Evolutionary conservation across 306 rosid genomes (phyloP).

Genomic region (Prunus mume): DNA sequence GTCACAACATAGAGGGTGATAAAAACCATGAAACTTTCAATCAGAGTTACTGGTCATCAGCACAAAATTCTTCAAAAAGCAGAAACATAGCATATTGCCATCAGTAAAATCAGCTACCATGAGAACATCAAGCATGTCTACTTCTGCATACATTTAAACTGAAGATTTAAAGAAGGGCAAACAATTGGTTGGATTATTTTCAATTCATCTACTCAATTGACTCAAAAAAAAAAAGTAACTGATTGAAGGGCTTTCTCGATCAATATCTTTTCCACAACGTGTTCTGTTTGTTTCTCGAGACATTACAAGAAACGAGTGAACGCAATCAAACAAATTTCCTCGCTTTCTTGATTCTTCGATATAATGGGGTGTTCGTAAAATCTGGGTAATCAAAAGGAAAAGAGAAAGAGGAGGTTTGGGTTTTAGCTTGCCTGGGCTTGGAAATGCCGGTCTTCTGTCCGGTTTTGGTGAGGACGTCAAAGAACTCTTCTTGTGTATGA

Average conservation of each 20-base stretch:
- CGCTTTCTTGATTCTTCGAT: background rate
- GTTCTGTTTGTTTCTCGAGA: background rate
- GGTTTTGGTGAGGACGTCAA: slow-evolving; percentile 68
- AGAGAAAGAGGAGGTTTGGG: background rate
- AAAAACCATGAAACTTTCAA: background rate
- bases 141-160: background rate
- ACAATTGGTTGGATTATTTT: background rate
- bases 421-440: slow-evolving; percentile 54
- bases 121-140: background rate
- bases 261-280: background rate
- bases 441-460: slow-evolving; percentile 69
- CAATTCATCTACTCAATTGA: background rate
- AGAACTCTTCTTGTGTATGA: slow-evolving; percentile 41
- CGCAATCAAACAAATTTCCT: background rate
- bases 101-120: background rate
- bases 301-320: background rate
- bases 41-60: background rate
- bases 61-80: background rate
- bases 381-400: background rate
- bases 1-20: background rate
- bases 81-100: background rate
- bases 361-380: background rate
- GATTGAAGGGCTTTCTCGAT: background rate
- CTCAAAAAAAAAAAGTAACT: background rate
- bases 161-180: background rate